A percentile compares a stretch with the other conserved stretches of the same genome.
Evolutionary conservation across 768 basidiomycete genomes (phyloP).

Genomic region (Rhodocollybia butyracea): DNA sequence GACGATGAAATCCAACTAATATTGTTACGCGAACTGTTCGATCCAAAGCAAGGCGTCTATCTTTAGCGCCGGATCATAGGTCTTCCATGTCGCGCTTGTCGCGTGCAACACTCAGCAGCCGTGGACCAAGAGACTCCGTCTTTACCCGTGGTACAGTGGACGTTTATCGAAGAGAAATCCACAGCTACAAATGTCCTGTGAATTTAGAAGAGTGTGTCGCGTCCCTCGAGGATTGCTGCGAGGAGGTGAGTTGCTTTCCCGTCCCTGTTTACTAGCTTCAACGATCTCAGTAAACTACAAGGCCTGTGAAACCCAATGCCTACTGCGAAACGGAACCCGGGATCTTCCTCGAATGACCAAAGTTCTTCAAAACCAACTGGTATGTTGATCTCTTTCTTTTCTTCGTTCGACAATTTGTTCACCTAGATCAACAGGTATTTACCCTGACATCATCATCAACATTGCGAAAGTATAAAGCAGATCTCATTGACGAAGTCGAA

Average conservation of each 20-base stretch:
- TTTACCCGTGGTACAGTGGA: constrained; percentile 60
- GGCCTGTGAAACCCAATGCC: constrained; percentile 66
- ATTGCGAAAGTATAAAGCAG: constrained; percentile 70
- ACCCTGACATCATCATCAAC: constrained; percentile 70
- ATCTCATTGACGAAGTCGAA: constrained; percentile 76
- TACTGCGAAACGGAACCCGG: constrained; percentile 65
- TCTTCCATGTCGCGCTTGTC: constrained; percentile 56
- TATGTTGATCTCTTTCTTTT: constrained; percentile 24
- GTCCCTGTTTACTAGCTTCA: neutral
- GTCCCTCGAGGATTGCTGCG: constrained; percentile 79
- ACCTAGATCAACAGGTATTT: constrained; percentile 51
- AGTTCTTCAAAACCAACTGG: constrained; percentile 66
- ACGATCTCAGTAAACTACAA: constrained; percentile 23
- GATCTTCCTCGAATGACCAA: constrained; percentile 72
- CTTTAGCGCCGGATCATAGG: too few relatives aligned
- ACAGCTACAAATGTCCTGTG: constrained; percentile 60
- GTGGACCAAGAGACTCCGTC: constrained; percentile 53
- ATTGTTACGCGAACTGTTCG: too few relatives aligned
- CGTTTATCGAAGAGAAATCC: constrained; percentile 58
- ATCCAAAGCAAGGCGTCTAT: too few relatives aligned
- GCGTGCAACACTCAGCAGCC: constrained; percentile 47
- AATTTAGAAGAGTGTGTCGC: constrained; percentile 72
- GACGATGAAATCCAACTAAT: too few relatives aligned
- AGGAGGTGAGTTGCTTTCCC: constrained; percentile 40
- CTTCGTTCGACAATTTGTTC: neutral